Conservation (phyloP, 441 rosid species). For the Populus hybrid region DNA sequence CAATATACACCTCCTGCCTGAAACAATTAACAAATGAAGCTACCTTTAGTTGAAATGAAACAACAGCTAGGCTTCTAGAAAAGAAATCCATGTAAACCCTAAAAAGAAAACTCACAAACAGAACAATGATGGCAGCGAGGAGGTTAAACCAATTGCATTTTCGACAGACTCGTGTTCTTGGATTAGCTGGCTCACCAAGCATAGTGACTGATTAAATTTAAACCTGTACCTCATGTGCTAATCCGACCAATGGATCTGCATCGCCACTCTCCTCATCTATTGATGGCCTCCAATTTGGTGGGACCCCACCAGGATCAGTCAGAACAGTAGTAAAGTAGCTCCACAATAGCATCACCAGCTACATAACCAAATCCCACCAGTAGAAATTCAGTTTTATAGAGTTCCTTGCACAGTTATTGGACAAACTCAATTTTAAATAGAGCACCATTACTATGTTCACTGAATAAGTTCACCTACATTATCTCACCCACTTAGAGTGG, state of each 20-base stretch:
- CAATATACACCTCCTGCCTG: conserved; percentile 83
- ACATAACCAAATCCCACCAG: conserved; percentile 23
- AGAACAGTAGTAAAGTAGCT: conserved; percentile 70
- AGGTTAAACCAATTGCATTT: conserved; percentile 77
- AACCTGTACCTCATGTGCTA: conserved; percentile 26
- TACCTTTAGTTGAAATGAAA: conserved; percentile 4
- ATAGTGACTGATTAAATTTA: conserved; percentile 21
- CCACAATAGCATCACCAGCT: conserved; percentile 81
- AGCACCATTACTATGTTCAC: neutral
- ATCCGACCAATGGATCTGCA: conserved; percentile 41
- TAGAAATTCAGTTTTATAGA: neutral
- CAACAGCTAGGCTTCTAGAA: neutral
- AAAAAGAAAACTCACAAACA: conserved; percentile 59
- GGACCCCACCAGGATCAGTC: conserved; percentile 83
- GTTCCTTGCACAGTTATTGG: neutral
- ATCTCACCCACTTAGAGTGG: neutral
- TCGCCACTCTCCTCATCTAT: conserved; percentile 72
- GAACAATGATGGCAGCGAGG: conserved; percentile 97
- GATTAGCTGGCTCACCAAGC: conserved; percentile 31
- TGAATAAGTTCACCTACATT: neutral
- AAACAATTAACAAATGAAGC: conserved; percentile 22
- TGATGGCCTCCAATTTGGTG: conserved; percentile 64
- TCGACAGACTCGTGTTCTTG: conserved; percentile 55
- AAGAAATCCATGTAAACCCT: conserved; percentile 7
- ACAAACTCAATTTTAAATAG: neutral